A percentile compares a stretch with the other conserved stretches of the same genome.
These are phyloP conservation scores for Apiotrichum laibachii DNA, from an alignment of 1,284 basidiomycete genomes.

Conservation along the genomic window DNA sequence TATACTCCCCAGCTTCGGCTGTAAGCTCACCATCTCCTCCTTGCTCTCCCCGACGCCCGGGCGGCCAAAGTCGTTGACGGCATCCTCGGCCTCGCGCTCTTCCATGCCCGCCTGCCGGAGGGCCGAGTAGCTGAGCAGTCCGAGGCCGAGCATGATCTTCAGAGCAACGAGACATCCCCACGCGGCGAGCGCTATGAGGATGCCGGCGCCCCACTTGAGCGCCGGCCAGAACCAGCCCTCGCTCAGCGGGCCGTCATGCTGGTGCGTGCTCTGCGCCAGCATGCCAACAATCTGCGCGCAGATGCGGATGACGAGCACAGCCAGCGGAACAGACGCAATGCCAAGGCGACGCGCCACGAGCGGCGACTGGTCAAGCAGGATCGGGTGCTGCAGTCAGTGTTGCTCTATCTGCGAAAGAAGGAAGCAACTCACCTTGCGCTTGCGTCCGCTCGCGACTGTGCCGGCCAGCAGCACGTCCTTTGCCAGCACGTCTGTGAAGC, in stretches of 20 bases:
- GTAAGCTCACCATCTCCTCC: conserved; percentile 69
- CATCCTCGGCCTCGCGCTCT: conserved; percentile 63
- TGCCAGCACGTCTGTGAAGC: conserved; percentile 94
- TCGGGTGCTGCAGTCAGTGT: conserved; percentile 58
- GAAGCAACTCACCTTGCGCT: conserved; percentile 71
- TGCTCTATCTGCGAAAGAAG: no score
- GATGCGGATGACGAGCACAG: conserved; percentile 85
- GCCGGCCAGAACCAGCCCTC: conserved; percentile 50
- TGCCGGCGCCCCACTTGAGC: conserved; percentile 61
- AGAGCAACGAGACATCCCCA: conserved; percentile 82
- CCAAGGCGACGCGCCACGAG: conserved; percentile 89
- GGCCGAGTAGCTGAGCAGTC: conserved; percentile 78
- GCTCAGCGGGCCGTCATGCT: conserved; percentile 25
- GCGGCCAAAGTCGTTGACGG: conserved; percentile 80
- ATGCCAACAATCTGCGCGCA: conserved; percentile 70
- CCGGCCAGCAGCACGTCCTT: conserved; percentile 85
- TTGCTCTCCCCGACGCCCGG: conserved; percentile 81
- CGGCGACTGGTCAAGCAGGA: conserved; percentile 93
- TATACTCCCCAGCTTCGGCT: not conserved
- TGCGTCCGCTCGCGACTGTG: conserved; percentile 24
- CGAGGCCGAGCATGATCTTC: conserved; percentile 84
- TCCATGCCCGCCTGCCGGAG: conserved; percentile 72
- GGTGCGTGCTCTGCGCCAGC: conserved; percentile 53
- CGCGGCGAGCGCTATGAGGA: conserved; percentile 63
- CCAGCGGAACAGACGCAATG: conserved; percentile 87